Evolutionary conservation across 495 filamentous ascomycete species (phyloP).

Genomic region (Hypomontagnella submonticulosa): DNA sequence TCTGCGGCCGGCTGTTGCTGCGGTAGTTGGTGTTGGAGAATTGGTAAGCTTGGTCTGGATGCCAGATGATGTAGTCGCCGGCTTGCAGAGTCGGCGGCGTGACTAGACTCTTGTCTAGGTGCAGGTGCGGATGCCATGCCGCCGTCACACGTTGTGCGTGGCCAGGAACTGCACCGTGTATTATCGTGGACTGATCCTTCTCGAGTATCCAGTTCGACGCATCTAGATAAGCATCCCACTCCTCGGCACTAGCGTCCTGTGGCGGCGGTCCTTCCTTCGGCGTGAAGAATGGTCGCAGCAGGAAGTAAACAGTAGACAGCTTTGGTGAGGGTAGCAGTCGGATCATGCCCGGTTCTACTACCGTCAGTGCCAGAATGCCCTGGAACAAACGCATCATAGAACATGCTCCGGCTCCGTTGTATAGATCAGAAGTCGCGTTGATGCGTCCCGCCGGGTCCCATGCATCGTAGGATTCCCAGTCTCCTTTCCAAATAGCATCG

Average conservation of each 20-base stretch:
- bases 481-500: constrained; percentile 75
- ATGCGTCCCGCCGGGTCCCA: constrained; percentile 84
- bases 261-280: constrained; percentile 60
- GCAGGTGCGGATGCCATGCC: constrained; percentile 81
- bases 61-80: constrained; percentile 93
- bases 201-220: constrained; percentile 68
- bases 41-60: constrained; percentile 74
- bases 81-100: constrained; percentile 80
- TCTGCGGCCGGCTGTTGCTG: constrained; percentile 50
- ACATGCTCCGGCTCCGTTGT: constrained; percentile 87
- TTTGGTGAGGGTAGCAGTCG: constrained; percentile 84
- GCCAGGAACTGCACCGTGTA: constrained; percentile 85
- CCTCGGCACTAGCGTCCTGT: constrained; percentile 48
- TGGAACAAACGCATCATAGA: constrained; percentile 91
- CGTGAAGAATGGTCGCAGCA: constrained; percentile 87
- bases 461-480: constrained; percentile 88
- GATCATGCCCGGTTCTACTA: constrained; percentile 83
- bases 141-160: constrained; percentile 83
- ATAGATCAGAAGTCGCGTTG: constrained; percentile 78
- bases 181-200: constrained; percentile 61
- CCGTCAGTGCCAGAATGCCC: constrained; percentile 85
- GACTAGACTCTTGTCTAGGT: constrained; percentile 78
- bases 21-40: constrained; percentile 58
- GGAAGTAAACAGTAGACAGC: constrained; percentile 84
- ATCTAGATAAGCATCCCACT: constrained; percentile 62